Base-by-base conservation (phyloP, 805 yeast genomes). In the Myxozyma geophila region DNA sequence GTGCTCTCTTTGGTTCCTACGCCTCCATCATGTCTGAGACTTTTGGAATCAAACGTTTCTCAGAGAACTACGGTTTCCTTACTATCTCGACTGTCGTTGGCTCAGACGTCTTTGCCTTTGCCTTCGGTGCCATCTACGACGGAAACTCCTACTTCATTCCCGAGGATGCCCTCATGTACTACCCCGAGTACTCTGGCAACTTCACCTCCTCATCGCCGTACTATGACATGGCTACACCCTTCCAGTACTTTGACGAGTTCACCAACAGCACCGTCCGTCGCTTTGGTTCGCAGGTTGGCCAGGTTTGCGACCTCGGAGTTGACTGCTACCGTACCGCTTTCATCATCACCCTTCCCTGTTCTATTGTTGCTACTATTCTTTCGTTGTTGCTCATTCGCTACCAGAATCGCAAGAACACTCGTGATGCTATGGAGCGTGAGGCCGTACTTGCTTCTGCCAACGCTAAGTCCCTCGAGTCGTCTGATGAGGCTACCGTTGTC, bases 21-120 rank as follows among this genome's bases (percentile, higher is more conserved):
- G 95, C 96, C 5, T 85, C 89, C n/a, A 83, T 89, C 21, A 81
- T 87, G n/a, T 83, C 90, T 17, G 93, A 89, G 67, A 75, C 81
- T 9, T 89, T 88, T 76, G 95, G 95, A 1, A 82, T 89, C 78
- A 78, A 78, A 17, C 79, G 82, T 58, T 87, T 88, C 70, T 83
- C 89, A 7, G 85, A 82, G 67, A 87, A 87, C 70, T 89, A 92
- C 90, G 96, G 96, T 0, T 72, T 86, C 41, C 81, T 87, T 23
- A 85, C 87, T 10, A 71, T 87, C 58, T 84, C 92, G 0, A 92
- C 95, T 1, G 66, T 86, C 0, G 85, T 89, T 0, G 72, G 71
- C 39, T 82, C 87, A 46, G 82, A 83, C 67, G 75, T 82, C 63
- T 80, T 89, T 67, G 87, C 90, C 49, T 78, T 81, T 59, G 73